These are phyloP conservation scores for Aspergillus terreus DNA, from an alignment of 2,329 filamentous ascomycete species.

Conservation along the genomic window DNA sequence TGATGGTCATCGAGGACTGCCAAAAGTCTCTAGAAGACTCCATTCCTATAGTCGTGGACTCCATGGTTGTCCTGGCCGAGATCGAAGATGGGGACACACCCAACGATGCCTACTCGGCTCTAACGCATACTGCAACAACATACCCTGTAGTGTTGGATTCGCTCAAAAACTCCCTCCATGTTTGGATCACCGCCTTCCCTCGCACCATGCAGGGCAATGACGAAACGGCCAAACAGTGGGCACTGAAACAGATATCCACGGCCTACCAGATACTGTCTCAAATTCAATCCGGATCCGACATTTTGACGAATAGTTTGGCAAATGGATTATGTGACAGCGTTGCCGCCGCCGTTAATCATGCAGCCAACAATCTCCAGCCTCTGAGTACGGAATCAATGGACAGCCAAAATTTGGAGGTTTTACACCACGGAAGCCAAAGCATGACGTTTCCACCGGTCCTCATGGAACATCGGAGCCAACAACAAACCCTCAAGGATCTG, in stretches of 20 bases:
- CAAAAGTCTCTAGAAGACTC: slow-evolving; percentile 68
- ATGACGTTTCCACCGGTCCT: slow-evolving; percentile 58
- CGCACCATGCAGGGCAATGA: slow-evolving; percentile 80
- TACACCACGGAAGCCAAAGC: slow-evolving; percentile 20
- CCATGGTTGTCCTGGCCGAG: slow-evolving; percentile 65
- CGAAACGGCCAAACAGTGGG: slow-evolving; percentile 68
- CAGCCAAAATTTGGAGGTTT: slow-evolving; percentile 25
- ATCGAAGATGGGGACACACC: slow-evolving; percentile 43
- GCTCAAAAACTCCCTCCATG: slow-evolving; percentile 68
- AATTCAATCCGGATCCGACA: slow-evolving; percentile 49
- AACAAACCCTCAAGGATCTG: slow-evolving; percentile 60
- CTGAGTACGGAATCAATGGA: slow-evolving; percentile 18
- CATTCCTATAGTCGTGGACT: slow-evolving; percentile 71
- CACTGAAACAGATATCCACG: slow-evolving; percentile 72
- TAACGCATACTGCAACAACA: slow-evolving; percentile 61
- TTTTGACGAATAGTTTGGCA: slow-evolving; percentile 27
- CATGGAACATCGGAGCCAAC: slow-evolving; percentile 63
- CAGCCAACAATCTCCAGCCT: slow-evolving; percentile 26
- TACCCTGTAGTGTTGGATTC: slow-evolving; percentile 61
- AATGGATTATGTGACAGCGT: slow-evolving; percentile 73
- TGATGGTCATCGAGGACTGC: slow-evolving; percentile 75
- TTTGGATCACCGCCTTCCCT: slow-evolving; percentile 77
- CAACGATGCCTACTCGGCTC: slow-evolving; percentile 32
- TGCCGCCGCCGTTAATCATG: slow-evolving; percentile 42
- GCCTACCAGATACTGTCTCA: slow-evolving; percentile 64